Evolutionary conservation across 129 eudicot genomes (phyloP), one percentile per base, ranked within the genome.

Genomic region (Arctium lappa): DNA sequence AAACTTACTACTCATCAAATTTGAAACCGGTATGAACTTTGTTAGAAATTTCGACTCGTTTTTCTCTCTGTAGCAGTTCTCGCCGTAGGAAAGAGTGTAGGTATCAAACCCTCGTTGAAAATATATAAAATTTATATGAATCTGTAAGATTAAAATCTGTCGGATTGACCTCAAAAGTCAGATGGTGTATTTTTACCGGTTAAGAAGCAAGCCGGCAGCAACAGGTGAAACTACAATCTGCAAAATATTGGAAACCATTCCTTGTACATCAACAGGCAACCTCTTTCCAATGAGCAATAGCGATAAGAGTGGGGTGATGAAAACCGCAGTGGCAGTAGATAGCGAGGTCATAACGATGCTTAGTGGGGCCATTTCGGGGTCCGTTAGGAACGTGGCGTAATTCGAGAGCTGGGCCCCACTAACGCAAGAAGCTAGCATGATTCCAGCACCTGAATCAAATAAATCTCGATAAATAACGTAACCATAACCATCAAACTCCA

Each of bases 371-470:
- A 95, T 92, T 56, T 75, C 11, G 18, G 99, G 97, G 85, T 95
- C 99, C 0, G 97, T 93, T 37, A 95, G 75, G 79, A 95, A 95
- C 37, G 99, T 95, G 73, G 99, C 98, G 50, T 95, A 95, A 78
- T 95, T 95, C 50, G 99, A 95, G 7, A 95, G 97, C 83, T 95
- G 99, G 77, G 99, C 99, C 44, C 99, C 99, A 74, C 99, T 95
- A 82, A 95, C 99, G 60, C 97, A 95, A 29, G 99, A 93, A 72
- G 97, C 86, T 73, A 95, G 78, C 97, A 95, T 89, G 83, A 95
- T 95, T 83, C 99, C 99, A 37, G 90, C 99, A 93, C 97, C 99
- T 95, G 88, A 39, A 81, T 46, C n/a, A 75, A 3, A 80, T 3
- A 78, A 22, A 38, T 75, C 27, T 50, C 22, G 78, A 80, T 80